Evolutionary conservation across 2,329 filamentous ascomycete species (phyloP).

Genomic region (Alternaria metachromatica): DNA sequence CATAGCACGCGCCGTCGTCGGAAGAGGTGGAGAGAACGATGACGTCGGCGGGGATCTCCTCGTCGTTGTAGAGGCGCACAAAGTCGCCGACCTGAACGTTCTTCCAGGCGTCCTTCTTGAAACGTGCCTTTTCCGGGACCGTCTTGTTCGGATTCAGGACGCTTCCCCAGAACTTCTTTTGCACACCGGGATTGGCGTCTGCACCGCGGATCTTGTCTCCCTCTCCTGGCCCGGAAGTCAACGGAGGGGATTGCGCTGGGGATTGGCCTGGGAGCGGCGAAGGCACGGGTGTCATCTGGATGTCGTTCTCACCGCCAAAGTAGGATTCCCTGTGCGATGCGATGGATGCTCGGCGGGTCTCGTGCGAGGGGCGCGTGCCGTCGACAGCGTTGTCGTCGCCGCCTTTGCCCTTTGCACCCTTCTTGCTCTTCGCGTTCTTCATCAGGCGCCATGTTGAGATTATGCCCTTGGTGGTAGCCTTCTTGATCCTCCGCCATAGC

Average conservation of each 20-base stretch:
- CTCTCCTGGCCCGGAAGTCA: constrained; percentile 36
- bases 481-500: constrained; percentile 87
- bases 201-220: constrained; percentile 35
- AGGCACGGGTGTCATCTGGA: constrained; percentile 94
- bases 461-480: constrained; percentile 73
- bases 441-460: constrained; percentile 61
- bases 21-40: constrained; percentile 94
- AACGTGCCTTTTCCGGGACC: constrained; percentile 74
- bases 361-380: constrained; percentile 70
- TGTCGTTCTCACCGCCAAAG: constrained; percentile 66
- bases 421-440: constrained; percentile 51
- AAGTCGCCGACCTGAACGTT: constrained; percentile 95
- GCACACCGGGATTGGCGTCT: constrained; percentile 31
- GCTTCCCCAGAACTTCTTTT: constrained; percentile 66
- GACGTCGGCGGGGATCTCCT: constrained; percentile 92
- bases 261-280: constrained; percentile 70
- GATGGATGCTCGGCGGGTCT: constrained; percentile 66
- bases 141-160: constrained; percentile 76
- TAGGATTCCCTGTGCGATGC: constrained; percentile 61
- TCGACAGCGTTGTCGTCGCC: constrained; percentile 58
- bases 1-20: constrained; percentile 90
- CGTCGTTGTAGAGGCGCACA: constrained; percentile 93
- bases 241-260: constrained; percentile 33
- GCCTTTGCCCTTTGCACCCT: constrained; percentile 46
- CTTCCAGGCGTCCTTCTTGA: constrained; percentile 96